Evolutionary conservation across 768 basidiomycete species (phyloP).

Genomic region (Tylopilus sp.): DNA sequence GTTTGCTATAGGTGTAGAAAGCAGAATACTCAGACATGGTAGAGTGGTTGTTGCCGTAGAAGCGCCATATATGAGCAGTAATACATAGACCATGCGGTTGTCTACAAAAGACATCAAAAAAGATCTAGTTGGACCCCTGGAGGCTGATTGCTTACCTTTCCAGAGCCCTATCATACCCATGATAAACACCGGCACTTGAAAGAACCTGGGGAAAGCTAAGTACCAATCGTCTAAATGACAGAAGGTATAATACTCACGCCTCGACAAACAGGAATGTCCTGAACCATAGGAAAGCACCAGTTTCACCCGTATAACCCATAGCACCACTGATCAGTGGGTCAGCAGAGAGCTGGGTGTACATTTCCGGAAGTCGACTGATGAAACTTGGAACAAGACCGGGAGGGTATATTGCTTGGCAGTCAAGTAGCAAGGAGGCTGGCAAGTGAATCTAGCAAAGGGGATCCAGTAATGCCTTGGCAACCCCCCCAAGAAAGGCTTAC

Average conservation of each 20-base stretch:
- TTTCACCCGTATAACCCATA: conserved; percentile 34
- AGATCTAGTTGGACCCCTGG: neutral
- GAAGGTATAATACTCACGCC: conserved; percentile 38
- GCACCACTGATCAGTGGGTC: conserved; percentile 65
- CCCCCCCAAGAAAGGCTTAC: conserved; percentile 33
- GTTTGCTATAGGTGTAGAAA: conserved; percentile 49
- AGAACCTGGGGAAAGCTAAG: conserved; percentile 32
- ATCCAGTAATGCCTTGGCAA: neutral
- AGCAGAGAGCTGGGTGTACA: conserved; percentile 55
- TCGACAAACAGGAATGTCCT: conserved; percentile 62
- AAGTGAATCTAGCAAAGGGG: conserved; percentile 51
- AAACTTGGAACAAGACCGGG: conserved; percentile 44
- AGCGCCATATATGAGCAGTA: conserved; percentile 71
- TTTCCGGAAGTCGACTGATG: conserved; percentile 41
- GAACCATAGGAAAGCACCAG: conserved; percentile 52
- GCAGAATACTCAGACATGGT: conserved; percentile 60
- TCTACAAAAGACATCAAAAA: conserved; percentile 31
- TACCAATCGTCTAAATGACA: neutral
- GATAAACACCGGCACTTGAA: conserved; percentile 77
- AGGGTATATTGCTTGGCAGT: conserved; percentile 68
- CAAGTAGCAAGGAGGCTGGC: conserved; percentile 64
- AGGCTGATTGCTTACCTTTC: conserved; percentile 38
- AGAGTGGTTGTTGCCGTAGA: conserved; percentile 77
- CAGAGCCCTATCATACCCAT: conserved; percentile 61
- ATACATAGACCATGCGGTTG: conserved; percentile 50